Evolutionary conservation across 768 basidiomycete species (phyloP).

Genomic region (Antrodiella citrinella): DNA sequence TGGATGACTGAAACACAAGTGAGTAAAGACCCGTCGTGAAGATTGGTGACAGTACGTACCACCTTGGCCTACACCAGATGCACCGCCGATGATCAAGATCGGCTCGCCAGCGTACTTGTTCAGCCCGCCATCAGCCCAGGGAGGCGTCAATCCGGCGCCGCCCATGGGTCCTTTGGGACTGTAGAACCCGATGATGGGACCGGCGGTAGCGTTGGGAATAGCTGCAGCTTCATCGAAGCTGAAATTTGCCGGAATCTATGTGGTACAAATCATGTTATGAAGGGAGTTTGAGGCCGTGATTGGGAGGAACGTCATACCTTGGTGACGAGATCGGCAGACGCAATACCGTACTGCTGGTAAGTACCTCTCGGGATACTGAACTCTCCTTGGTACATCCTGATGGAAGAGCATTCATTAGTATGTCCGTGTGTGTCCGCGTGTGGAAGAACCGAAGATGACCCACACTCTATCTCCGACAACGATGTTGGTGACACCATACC

Average conservation of each 20-base stretch:
- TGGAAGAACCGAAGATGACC: slow-evolving; percentile 1
- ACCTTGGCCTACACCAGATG: slow-evolving; percentile 30
- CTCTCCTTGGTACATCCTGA: slow-evolving; percentile 5
- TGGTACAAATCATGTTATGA: not conserved
- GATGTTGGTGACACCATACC: slow-evolving; percentile 28
- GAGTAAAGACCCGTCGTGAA: not conserved
- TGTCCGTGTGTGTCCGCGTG: not conserved
- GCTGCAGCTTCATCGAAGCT: slow-evolving; percentile 23
- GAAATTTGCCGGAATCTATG: slow-evolving; percentile 19
- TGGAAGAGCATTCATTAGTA: not conserved
- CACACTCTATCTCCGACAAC: slow-evolving; percentile 35
- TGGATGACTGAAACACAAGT: slow-evolving; percentile 12
- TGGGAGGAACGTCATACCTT: slow-evolving; percentile 15
- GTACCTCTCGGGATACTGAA: too few relatives aligned
- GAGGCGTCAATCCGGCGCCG: slow-evolving; percentile 23
- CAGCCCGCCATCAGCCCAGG: slow-evolving; percentile 24
- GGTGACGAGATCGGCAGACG: slow-evolving; percentile 18
- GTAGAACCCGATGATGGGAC: slow-evolving; percentile 22
- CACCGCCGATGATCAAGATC: slow-evolving; percentile 28
- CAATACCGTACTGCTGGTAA: slow-evolving; percentile 21
- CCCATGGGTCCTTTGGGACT: not conserved
- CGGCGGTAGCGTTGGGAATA: slow-evolving; percentile 22
- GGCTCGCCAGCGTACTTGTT: slow-evolving; percentile 26
- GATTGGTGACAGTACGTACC: slow-evolving; percentile 15
- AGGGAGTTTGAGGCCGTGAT: not conserved